phyloP scores from a whole-genome alignment of 2,329 filamentous ascomycete species.

The Phymatotrichopsis omnivora region DNA sequence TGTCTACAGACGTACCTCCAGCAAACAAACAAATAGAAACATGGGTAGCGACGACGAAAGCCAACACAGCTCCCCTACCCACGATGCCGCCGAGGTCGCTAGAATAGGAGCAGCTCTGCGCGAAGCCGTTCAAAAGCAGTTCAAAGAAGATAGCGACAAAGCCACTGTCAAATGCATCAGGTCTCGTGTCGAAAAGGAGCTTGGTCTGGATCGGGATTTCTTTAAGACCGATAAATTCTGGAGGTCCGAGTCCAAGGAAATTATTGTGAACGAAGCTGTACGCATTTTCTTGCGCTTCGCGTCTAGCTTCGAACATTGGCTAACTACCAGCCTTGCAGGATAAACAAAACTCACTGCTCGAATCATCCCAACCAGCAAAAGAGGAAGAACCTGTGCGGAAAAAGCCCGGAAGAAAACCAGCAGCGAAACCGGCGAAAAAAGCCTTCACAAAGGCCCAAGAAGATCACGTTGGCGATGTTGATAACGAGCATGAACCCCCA shows the following conservation, averaged over 20 bases:
- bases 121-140: constrained; percentile 22
- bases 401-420: constrained; percentile 14
- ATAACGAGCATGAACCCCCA: constrained; percentile 10
- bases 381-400: constrained; percentile 10
- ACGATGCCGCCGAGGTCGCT: neutral
- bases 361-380: constrained; percentile 21
- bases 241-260: constrained; percentile 45
- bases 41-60: constrained; percentile 16
- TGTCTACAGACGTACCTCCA: too few relatives aligned
- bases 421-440: constrained; percentile 26
- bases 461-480: constrained; percentile 11
- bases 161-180: constrained; percentile 24
- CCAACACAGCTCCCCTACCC: neutral
- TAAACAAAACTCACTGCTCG: constrained; percentile 15
- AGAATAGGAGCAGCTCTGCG: constrained; percentile 20
- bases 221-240: constrained; percentile 46
- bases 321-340: too few relatives aligned
- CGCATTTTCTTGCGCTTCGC: constrained; percentile 28
- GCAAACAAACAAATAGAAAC: neutral
- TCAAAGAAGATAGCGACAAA: constrained; percentile 14
- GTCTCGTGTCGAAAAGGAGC: constrained; percentile 19
- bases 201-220: constrained; percentile 34
- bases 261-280: constrained; percentile 47
- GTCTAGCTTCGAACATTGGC: too few relatives aligned
- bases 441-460: constrained; percentile 16